Evolutionary conservation across 805 yeast species (phyloP), one percentile per base, ranked within the genome.

Genomic region (Pichia scutulata): DNA sequence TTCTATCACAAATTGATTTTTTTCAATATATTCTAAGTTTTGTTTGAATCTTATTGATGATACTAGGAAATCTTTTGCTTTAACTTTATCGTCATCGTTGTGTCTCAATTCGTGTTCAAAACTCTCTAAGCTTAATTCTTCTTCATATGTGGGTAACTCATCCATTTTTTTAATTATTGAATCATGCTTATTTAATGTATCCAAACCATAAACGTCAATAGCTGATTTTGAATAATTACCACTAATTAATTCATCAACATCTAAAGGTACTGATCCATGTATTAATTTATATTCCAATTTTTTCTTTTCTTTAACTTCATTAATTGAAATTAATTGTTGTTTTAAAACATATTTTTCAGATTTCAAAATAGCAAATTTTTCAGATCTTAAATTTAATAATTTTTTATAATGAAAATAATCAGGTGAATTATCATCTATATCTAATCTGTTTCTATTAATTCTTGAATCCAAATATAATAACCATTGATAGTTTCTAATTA

Each of bases 401-500:
- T 43, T 18, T 33, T 47, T 26, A 14, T 23, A 47, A 22, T 48
- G 25, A 23, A 21, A 24, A 4, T 43, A 43, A 25, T 23, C 24
- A 14, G 30, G 18, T n/a, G 23, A 33, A 22, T 41, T 23, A 1
- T 13, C 16, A 16, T 39, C 12, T n/a, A 37, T 13, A n/a, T 37
- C 18, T 12, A 13, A 23, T n/a, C 36, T 42, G 21, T 37, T 25
- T n/a, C 12, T 30, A 13, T 23, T 19, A 19, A 68, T 59, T 55
- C 71, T 75, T 28, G 66, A 65, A 46, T 67, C 70, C 72, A 74
- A 78, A 54, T 74, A 78, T 56, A 66, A 67, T 22, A 61, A 55
- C 83, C 83, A 78, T 59, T 72, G 78, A 43, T 64, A 68, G 25
- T 66, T 62, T 55, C 82, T 65, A 28, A 70, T 56, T 6, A 66